Conservation (phyloP, 805 yeast species). For the Suhomyces tanzawaensis region DNA sequence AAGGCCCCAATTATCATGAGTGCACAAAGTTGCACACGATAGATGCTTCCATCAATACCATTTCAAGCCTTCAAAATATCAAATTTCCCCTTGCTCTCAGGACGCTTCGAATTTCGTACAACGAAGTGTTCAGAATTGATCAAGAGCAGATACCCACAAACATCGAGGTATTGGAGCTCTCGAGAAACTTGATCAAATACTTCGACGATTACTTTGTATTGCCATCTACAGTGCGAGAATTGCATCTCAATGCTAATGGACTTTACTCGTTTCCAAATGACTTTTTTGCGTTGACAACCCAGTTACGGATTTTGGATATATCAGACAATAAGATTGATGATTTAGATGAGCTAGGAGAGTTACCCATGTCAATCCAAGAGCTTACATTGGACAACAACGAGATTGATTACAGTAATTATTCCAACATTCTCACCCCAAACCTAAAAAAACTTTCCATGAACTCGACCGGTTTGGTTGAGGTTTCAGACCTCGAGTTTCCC, state of each 20-base stretch:
- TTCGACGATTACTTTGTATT: constrained; percentile 10
- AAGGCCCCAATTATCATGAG: constrained; percentile 11
- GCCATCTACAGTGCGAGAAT: constrained; percentile 13
- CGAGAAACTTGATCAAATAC: constrained; percentile 11
- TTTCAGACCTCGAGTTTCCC: constrained; percentile 16
- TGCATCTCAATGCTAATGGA: constrained; percentile 14
- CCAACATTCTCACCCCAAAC: constrained; percentile 17
- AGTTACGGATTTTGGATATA: constrained; percentile 12
- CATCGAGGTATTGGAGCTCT: constrained; percentile 15
- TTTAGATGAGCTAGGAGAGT: constrained; percentile 21
- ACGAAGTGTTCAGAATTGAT: constrained; percentile 7
- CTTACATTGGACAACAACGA: constrained; percentile 19
- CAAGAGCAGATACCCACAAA: constrained; percentile 10
- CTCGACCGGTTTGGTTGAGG: constrained; percentile 18
- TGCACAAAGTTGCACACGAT: constrained; percentile 8
- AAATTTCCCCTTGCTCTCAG: constrained; percentile 11
- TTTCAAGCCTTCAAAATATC: constrained; percentile 8
- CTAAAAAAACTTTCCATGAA: constrained; percentile 17
- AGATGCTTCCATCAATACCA: constrained; percentile 15
- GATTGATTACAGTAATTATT: constrained; percentile 17
- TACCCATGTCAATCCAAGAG: constrained; percentile 15
- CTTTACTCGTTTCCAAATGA: constrained; percentile 13
- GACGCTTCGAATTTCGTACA: constrained; percentile 14
- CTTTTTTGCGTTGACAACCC: constrained; percentile 12
- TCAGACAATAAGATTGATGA: constrained; percentile 21